Evolutionary conservation across 2,329 filamentous ascomycete species (phyloP), one percentile per base, ranked within the genome.

Genomic region (Neurospora sp.): DNA sequence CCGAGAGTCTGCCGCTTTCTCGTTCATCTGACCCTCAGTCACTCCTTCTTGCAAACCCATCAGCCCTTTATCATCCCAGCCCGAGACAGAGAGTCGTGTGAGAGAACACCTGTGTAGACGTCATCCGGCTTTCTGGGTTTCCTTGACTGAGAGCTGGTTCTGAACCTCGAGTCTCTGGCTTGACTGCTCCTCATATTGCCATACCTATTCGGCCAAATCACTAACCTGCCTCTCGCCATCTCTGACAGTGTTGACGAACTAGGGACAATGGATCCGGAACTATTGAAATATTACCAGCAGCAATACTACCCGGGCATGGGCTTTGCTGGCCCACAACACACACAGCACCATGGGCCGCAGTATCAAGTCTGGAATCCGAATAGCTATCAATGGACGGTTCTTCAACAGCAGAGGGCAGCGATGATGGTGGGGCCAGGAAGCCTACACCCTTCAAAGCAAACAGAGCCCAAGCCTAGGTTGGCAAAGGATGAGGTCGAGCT

Each of bases 401-500:
- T 74, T 67, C 74, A 73, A 38, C 73, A 74, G 67, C 73, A 75
- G 10, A 70, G 71, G 39, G 69, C 71, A 5, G 71, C 69, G 2
- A 72, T 70, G 10, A 72, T 76, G 75, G 72, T 76, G 72, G 73
- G 71, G 9, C 75, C 75, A 66, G 73, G 72, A 66, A 67, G 23
- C 66, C 70, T 76, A 69, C 74, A 76, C 38, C 68, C 71, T 19
- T 71, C 75, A 15, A 76, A 76, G 70, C 74, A 74, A 70, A 75
- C 75, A 69, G 82, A 85, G 73, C 82, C 84, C 13, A 86, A 86
- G 75, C 84, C 85, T 28, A 80, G 85, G 39, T 79, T 88, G 38
- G 85, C 85, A 69, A 88, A 87, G 76, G 85, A 87, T 68, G 86
- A 88, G 76, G 86, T 88, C 9, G 85, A 87, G 72, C 77, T 86